Conservation (phyloP, 2,329 filamentous ascomycete species). For the Niveomyces coronatus region DNA sequence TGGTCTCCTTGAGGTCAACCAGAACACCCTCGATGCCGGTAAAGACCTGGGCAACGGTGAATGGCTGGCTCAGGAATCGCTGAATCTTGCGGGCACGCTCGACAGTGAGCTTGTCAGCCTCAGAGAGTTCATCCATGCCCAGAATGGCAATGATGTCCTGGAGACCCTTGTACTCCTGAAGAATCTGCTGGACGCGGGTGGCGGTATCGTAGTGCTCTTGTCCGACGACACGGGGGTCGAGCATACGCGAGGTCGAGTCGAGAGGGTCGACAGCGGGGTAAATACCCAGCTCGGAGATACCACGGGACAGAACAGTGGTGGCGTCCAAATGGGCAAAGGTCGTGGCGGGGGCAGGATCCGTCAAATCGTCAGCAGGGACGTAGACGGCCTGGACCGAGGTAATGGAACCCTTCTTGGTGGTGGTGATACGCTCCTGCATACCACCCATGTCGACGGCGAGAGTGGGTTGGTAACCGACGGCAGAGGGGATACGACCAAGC, state of each 20-base stretch:
- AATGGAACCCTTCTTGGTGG: slow-evolving; percentile 98
- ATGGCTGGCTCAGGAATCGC: slow-evolving; percentile 99
- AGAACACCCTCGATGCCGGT: slow-evolving; percentile 92
- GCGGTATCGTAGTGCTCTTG: slow-evolving; percentile 96
- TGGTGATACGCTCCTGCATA: slow-evolving; percentile 99
- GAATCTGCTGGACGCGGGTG: slow-evolving; percentile 94
- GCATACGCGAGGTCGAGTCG: slow-evolving; percentile 98
- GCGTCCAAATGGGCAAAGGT: slow-evolving; percentile 99
- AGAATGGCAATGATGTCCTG: slow-evolving; percentile 99
- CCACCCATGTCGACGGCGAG: slow-evolving; percentile 97
- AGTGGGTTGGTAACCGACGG: slow-evolving; percentile 99
- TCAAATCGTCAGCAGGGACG: slow-evolving; percentile 99
- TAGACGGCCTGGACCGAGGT: slow-evolving; percentile 99
- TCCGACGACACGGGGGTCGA: slow-evolving; percentile 97
- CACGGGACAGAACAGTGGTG: slow-evolving; percentile 99
- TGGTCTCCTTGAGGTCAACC: slow-evolving; percentile 98
- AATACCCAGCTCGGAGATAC: slow-evolving; percentile 99
- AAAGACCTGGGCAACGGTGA: slow-evolving; percentile 79
- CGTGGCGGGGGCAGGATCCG: slow-evolving; percentile 97
- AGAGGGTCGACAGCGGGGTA: slow-evolving; percentile 99
- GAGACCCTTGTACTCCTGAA: slow-evolving; percentile 99
- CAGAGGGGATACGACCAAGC: slow-evolving; percentile 98
- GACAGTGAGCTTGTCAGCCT: slow-evolving; percentile 98
- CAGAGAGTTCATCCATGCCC: slow-evolving; percentile 99
- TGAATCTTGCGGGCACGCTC: slow-evolving; percentile 99